Evolutionary conservation across 345 rosid species (phyloP).

Genomic region (Eucalyptus urophylla): DNA sequence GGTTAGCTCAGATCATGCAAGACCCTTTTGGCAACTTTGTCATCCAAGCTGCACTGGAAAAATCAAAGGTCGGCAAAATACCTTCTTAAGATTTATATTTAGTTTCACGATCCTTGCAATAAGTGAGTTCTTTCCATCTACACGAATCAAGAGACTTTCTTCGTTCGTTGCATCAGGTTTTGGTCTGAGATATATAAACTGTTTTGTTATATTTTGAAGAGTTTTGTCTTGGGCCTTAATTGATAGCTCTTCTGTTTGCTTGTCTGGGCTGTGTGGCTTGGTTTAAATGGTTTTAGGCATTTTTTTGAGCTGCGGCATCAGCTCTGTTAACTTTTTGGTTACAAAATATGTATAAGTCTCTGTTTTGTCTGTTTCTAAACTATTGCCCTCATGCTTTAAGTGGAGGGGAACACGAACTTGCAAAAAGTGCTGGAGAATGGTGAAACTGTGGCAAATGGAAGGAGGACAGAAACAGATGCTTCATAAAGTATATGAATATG

Average conservation of each 20-base stretch:
- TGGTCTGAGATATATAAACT: not conserved
- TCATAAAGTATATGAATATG: not conserved
- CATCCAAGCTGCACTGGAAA: constrained; percentile 62
- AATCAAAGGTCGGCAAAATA: constrained; percentile 31
- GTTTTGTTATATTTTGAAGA: not conserved
- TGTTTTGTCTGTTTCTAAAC: not conserved
- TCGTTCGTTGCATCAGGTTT: not conserved
- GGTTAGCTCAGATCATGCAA: constrained; percentile 59
- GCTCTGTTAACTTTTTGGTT: not conserved
- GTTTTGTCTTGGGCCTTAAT: not conserved
- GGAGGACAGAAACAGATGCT: not conserved
- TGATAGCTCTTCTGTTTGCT: not conserved
- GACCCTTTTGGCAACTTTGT: constrained; percentile 85
- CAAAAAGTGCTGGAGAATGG: not conserved
- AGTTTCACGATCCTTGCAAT: not conserved
- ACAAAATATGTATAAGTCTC: not conserved
- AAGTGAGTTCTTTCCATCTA: not conserved
- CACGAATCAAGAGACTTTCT: not conserved
- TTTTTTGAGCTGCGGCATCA: not conserved
- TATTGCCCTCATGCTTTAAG: not conserved
- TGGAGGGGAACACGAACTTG: not conserved
- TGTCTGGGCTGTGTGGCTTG: not conserved
- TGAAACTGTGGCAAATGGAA: not conserved
- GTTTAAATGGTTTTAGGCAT: not conserved
- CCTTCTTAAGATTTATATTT: not conserved